phyloP scores from a whole-genome alignment of 2,329 filamentous ascomycete species.

The Onygena corvina region DNA sequence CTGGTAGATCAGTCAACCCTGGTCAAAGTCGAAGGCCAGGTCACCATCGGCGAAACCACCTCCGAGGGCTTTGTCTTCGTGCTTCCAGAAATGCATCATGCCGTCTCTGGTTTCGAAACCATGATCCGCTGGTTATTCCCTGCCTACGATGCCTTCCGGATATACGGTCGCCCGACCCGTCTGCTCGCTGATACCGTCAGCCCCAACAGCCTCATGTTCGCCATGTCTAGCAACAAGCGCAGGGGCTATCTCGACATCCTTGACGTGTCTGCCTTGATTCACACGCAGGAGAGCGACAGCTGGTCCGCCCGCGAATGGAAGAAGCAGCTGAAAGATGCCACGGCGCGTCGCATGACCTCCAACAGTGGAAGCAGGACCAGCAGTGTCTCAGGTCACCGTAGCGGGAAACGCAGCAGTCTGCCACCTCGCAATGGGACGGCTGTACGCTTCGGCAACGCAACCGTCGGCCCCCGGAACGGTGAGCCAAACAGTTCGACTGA shows the following conservation, averaged over 20 bases:
- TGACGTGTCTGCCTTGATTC: conserved; percentile 70
- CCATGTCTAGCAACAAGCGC: conserved; percentile 76
- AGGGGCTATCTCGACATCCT: conserved; percentile 85
- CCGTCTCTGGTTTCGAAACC: conserved; percentile 88
- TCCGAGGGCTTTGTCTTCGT: conserved; percentile 92
- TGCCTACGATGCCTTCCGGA: conserved; percentile 78
- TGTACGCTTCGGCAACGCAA: conserved; percentile 24
- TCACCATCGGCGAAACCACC: conserved; percentile 58
- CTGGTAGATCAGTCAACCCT: conserved; percentile 89
- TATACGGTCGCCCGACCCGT: conserved; percentile 81
- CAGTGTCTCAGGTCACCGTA: conserved; percentile 38
- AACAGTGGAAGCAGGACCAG: conserved; percentile 52
- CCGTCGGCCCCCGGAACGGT: conserved; percentile 10
- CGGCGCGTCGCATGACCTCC: conserved; percentile 36
- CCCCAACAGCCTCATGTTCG: conserved; percentile 88
- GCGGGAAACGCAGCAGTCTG: conserved; percentile 34
- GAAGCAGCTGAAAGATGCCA: conserved; percentile 75
- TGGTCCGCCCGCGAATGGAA: conserved; percentile 90
- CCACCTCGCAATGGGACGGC: conserved; percentile 25
- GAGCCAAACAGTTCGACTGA: conserved; percentile 23
- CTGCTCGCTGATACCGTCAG: conserved; percentile 81
- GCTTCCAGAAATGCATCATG: conserved; percentile 90
- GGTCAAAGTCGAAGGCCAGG: conserved; percentile 82
- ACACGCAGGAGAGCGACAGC: conserved; percentile 58
- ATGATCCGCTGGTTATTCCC: conserved; percentile 87